Conservation (phyloP, 495 filamentous ascomycete species). For the Acidiella bohemica region DNA sequence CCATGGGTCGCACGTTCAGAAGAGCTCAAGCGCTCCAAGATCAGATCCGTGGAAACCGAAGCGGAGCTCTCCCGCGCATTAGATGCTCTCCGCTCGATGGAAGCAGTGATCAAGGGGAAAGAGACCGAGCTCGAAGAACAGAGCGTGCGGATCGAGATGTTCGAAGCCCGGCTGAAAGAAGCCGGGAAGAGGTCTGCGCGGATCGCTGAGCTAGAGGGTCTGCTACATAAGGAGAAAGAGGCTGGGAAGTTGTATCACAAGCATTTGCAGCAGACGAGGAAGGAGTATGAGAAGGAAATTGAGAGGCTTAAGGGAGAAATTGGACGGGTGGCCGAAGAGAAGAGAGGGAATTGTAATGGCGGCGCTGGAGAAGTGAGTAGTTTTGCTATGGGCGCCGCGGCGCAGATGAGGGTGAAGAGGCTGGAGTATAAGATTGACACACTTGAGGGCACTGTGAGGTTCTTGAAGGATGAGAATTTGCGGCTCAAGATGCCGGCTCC, state of each 20-base stretch:
- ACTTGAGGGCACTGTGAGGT: conserved; percentile 64
- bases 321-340: conserved; percentile 57
- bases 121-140: conserved; percentile 47
- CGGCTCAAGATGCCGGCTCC: conserved; percentile 50
- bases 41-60: conserved; percentile 64
- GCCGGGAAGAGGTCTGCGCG: conserved; percentile 52
- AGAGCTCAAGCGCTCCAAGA: conserved; percentile 65
- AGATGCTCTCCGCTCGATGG: conserved; percentile 42
- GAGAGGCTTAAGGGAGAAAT: conserved; percentile 59
- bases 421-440: conserved; percentile 49
- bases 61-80: conserved; percentile 33
- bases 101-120: conserved; percentile 34
- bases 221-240: conserved; percentile 41
- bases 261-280: conserved; percentile 33
- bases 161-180: conserved; percentile 69
- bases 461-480: conserved; percentile 64
- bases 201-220: conserved; percentile 50
- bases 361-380: conserved; percentile 31
- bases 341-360: conserved; percentile 40
- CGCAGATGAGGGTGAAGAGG: conserved; percentile 61
- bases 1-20: conserved; percentile 78
- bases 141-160: conserved; percentile 79
- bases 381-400: conserved; percentile 41
- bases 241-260: conserved; percentile 31
- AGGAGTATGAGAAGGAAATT: conserved; percentile 36